Conservation (phyloP, 2,329 filamentous ascomycete species). For the Aspergillus sergii region DNA sequence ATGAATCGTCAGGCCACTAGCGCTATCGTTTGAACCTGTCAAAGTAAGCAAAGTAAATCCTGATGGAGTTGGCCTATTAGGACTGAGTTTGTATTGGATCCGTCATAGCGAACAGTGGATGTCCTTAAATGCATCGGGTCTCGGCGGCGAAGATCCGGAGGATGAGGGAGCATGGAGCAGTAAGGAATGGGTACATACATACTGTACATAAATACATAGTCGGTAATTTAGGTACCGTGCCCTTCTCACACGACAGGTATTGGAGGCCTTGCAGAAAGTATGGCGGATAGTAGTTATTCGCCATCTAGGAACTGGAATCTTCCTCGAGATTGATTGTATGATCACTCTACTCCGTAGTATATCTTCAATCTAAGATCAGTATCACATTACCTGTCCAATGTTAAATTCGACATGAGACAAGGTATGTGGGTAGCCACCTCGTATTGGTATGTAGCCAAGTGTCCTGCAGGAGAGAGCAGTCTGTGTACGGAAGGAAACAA, state of each 20-base stretch:
- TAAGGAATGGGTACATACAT: neutral
- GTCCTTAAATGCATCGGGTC: constrained; percentile 10
- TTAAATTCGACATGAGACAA: neutral
- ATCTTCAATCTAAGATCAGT: neutral
- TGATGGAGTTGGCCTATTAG: neutral
- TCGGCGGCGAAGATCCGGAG: constrained; percentile 13
- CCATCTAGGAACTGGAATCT: neutral
- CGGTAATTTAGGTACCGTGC: neutral
- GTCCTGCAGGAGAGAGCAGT: constrained; percentile 8
- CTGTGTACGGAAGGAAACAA: neutral
- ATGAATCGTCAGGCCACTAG: constrained; percentile 8
- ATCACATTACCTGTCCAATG: neutral
- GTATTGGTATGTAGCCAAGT: constrained; percentile 3
- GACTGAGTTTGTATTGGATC: constrained; percentile 5
- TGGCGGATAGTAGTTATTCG: neutral
- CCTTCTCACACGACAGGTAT: neutral
- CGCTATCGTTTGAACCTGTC: constrained; percentile 7
- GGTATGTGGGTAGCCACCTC: neutral
- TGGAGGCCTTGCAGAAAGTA: neutral
- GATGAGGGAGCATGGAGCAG: constrained; percentile 5
- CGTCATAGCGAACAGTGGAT: constrained; percentile 7
- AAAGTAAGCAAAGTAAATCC: constrained; percentile 4
- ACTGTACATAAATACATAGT: neutral
- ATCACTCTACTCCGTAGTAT: neutral
- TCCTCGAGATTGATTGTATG: neutral